Evolutionary conservation across 2,329 filamentous ascomycete genomes (phyloP), one percentile per base, ranked within the genome.

Genomic region (Penicillium oxalicum): DNA sequence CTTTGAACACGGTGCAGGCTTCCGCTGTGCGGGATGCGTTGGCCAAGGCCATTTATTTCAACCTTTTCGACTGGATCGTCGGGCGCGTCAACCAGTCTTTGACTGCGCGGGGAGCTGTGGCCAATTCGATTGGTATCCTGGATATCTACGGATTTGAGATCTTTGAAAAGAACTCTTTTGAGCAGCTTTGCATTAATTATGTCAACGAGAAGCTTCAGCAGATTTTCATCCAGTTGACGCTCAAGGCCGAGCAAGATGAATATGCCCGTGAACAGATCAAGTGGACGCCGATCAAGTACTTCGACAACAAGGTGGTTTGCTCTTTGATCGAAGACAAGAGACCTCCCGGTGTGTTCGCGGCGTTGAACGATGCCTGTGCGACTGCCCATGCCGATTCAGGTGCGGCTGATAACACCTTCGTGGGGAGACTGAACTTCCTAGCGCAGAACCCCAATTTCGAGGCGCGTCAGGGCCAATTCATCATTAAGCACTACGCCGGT

Each of bases 91-190:
- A 97, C 70, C 81, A 84, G 57, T 95, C 91, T 4, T 73, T 97
- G 51, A 84, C 88, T 67, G 87, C 91, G 18, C 81, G 84, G 54
- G 86, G 88, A 42, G 73, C 81, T 0, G 80, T 91, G 3, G 75
- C 82, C 37, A 93, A 96, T 68, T 88, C 88, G 2, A 93, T 98
- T 58, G 93, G 93, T 65, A 97, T 98, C 65, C 78, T 98, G 58
- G 93, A 98, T 77, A 98, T 98, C 59, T 98, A 98, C 68, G 93
- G 93, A 2, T 98, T 98, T 64, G 93, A 98, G 67, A 98, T 98
- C 59, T 98, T 98, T 59, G 93, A 98, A 68, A 93, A 91, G 74
- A 98, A 98, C 75, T 96, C 88, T 57, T 98, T 98, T 63, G 93
- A 98, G 69, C 93, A 98, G 71, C 81, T 98, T 6, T 98, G 93